These are phyloP conservation scores for Sutorius australiensis DNA, from an alignment of 768 basidiomycete genomes.

Conservation along the genomic window DNA sequence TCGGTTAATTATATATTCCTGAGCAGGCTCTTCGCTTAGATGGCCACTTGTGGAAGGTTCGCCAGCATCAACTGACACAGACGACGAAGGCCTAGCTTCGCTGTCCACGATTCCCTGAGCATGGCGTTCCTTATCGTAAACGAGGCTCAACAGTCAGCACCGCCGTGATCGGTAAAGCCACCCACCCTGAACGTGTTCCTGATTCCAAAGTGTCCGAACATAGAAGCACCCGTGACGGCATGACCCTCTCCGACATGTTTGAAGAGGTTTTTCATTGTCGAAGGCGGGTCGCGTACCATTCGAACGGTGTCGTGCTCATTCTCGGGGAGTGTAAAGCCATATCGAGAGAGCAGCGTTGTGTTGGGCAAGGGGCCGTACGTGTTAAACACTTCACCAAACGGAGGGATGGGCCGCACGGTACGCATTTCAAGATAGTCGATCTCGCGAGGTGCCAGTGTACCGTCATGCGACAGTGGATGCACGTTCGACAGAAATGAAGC, in stretches of 20 bases:
- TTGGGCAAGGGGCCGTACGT: slow-evolving; percentile 71
- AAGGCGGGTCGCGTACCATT: slow-evolving; percentile 26
- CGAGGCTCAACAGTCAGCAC: slow-evolving; percentile 10
- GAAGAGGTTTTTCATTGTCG: slow-evolving; percentile 12
- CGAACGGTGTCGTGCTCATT: slow-evolving; percentile 63
- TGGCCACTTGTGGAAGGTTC: neutral
- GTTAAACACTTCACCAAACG: slow-evolving; percentile 64
- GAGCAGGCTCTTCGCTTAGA: slow-evolving; percentile 8
- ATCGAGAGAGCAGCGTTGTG: slow-evolving; percentile 60
- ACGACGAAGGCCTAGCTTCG: slow-evolving; percentile 4
- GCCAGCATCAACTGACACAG: slow-evolving; percentile 1
- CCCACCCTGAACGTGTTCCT: slow-evolving; percentile 29
- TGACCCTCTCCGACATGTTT: slow-evolving; percentile 5
- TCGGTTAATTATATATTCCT: slow-evolving; percentile 13
- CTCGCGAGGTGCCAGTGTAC: slow-evolving; percentile 4
- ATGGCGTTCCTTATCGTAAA: slow-evolving; percentile 23
- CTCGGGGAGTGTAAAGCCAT: slow-evolving; percentile 72
- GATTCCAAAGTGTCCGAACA: slow-evolving; percentile 9
- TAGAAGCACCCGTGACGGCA: slow-evolving; percentile 18
- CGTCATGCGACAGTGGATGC: slow-evolving; percentile 13
- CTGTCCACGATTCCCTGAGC: slow-evolving; percentile 18
- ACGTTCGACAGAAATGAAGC: neutral
- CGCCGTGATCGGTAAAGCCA: slow-evolving; percentile 22
- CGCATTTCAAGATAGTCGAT: slow-evolving; percentile 66
- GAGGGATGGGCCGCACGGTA: slow-evolving; percentile 46